A percentile compares a stretch with the other conserved stretches of the same genome.
phyloP scores from a whole-genome alignment of 805 yeast species.

The Kodamaea jinghongensis region DNA sequence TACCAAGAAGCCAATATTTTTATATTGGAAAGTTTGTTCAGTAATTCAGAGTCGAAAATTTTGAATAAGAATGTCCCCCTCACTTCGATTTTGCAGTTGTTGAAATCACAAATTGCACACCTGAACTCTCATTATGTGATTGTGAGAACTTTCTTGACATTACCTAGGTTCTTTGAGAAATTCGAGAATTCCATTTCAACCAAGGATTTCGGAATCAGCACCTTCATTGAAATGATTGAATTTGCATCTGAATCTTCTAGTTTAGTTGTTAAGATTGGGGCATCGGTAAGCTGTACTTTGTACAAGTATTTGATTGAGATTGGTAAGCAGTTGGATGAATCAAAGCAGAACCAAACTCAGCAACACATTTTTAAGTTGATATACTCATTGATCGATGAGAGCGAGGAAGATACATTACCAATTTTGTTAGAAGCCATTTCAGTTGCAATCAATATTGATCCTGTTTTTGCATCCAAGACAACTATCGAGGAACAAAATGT shows the following conservation, averaged over 20 bases:
- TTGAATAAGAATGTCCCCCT: slow-evolving; percentile 9
- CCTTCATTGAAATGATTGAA: slow-evolving; percentile 25
- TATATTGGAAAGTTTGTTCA: slow-evolving; percentile 40
- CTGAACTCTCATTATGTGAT: slow-evolving; percentile 36
- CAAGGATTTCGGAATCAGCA: slow-evolving; percentile 29
- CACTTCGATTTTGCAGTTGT: slow-evolving; percentile 10
- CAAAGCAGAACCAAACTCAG: slow-evolving; percentile 23
- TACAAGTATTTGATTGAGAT: slow-evolving; percentile 36
- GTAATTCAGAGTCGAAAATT: slow-evolving; percentile 34
- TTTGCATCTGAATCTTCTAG: slow-evolving; percentile 17
- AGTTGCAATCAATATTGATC: slow-evolving; percentile 46
- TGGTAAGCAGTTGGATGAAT: slow-evolving; percentile 8
- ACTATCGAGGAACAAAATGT: slow-evolving; percentile 28
- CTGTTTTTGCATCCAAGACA: slow-evolving; percentile 21
- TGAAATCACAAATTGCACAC: slow-evolving; percentile 8
- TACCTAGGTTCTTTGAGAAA: slow-evolving; percentile 59
- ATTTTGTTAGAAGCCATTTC: slow-evolving; percentile 69
- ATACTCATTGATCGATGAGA: slow-evolving; percentile 48
- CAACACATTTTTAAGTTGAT: slow-evolving; percentile 38
- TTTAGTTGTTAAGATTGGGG: slow-evolving; percentile 26
- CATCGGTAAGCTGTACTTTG: slow-evolving; percentile 53
- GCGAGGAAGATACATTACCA: slow-evolving; percentile 80
- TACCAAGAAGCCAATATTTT: slow-evolving; percentile 41
- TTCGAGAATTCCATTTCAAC: slow-evolving; percentile 38
- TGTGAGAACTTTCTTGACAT: slow-evolving; percentile 47